Conservation (phyloP, 2,329 filamentous ascomycete genomes). For the Colletotrichum tropicicola region DNA sequence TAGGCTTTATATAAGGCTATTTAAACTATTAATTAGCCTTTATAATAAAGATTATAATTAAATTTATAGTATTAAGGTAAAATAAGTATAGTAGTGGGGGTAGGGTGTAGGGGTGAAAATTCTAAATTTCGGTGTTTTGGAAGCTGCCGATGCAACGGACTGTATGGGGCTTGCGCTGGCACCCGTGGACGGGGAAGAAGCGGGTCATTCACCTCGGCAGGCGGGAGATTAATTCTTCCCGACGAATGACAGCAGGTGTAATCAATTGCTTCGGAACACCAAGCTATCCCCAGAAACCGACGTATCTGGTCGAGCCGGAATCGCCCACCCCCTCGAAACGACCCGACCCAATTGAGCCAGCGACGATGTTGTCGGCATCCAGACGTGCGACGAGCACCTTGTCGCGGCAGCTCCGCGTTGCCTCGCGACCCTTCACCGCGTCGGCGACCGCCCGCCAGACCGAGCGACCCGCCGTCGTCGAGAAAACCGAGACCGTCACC, state of each 20-base stretch:
- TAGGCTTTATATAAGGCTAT: no score
- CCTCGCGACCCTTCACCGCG: constrained; percentile 57
- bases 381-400: constrained; percentile 51
- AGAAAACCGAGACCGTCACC: constrained; percentile 49
- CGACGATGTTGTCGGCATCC: constrained; percentile 56
- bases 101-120: no score
- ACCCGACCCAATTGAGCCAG: constrained; percentile 21
- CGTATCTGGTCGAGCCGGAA: constrained; percentile 20
- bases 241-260: constrained; percentile 29
- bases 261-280: constrained; percentile 27
- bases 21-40: no score
- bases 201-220: not conserved
- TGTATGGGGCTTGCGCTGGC: not conserved
- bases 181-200: no score
- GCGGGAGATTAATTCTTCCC: constrained; percentile 25
- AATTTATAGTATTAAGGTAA: no score
- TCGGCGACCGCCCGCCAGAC: constrained; percentile 42
- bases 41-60: no score
- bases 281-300: constrained; percentile 20
- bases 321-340: constrained; percentile 6
- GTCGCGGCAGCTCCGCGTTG: constrained; percentile 52
- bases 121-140: no score
- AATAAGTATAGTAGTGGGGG: no score
- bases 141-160: no score
- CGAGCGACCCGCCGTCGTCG: constrained; percentile 51